Evolutionary conservation across 2,329 filamentous ascomycete species (phyloP), one percentile per base, ranked within the genome.

Genomic region (Cryphonectria nitschkei): DNA sequence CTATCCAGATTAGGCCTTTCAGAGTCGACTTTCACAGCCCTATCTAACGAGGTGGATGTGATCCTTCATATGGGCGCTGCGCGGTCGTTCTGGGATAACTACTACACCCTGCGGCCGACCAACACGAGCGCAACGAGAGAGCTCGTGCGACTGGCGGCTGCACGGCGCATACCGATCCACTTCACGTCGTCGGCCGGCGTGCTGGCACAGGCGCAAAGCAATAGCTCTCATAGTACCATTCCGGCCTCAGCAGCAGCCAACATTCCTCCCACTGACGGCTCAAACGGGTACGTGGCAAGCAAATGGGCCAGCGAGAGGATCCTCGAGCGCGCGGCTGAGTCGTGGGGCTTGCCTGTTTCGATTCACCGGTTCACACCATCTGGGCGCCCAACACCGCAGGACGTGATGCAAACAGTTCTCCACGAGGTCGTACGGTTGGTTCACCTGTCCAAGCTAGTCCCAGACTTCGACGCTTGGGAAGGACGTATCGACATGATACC

Each of bases 51-150:
- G 9, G 73, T 75, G 0, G 75, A 80, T 29, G 74, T 78, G 16
- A 83, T 92, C 65, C 84, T 92, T 29, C 90, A 88, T 76, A 81
- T 79, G 67, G 86, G 83, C 11, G 84, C 84, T 26, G 79, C 82
- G 32, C 76, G 78, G n/a, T 81, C 76, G 11, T 83, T 77, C 75
- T 69, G 77, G 73, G 80, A 84, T 41, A 75, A 75, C 1, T 85
- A 84, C 73, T 39, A 74, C 11, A 75, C 77, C 0, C 76, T 85
- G 0, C 75, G 77, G 1, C 62, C 66, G 0, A 68, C 75, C 37
- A 85, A 85, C 71, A 72, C 84, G 2, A 26, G 70, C 0, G 75
- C 82, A 0, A 83, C 80, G 0, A 76, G 76, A 63, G 75, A 79
- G 64, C 76, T 84, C 11, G 75, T 77, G 1, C 72, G 74, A 2